Evolutionary conservation across 2,329 filamentous ascomycete species (phyloP), one percentile per base, ranked within the genome.

Genomic region (Fusarium vanettenii): DNA sequence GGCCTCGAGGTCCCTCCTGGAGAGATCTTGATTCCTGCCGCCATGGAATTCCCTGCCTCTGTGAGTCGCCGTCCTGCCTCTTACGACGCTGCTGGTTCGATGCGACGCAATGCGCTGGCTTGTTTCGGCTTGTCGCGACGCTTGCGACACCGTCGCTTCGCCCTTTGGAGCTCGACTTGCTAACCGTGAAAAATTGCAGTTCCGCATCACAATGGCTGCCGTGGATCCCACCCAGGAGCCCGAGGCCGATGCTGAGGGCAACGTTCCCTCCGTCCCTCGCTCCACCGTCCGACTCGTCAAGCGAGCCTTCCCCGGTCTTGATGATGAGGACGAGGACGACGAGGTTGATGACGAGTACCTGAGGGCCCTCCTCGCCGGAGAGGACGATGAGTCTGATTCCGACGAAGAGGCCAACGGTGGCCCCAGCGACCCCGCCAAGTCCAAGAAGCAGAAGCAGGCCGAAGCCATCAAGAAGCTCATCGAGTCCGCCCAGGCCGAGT

Each of bases 201-300:
- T 98, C 87, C 95, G 95, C 83, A 95, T 99, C 82, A 98, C 95
- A 80, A 99, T 99, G 97, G 97, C 97, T 80, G 97, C 97, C 76
- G 93, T 99, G 83, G 96, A 99, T 83, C 97, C 97, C 68, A 95
- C 91, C 80, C 94, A 94, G 79, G 88, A 91, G 78, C 89, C 92
- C 39, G 89, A 94, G 83, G 88, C 88, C 69, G 91, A 92, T 77
- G 88, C 88, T 67, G 89, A 89, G 62, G 89, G 88, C 79, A 91
- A 92, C 80, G 84, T 90, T 70, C 90, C 90, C 79, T 84, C 86
- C 67, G 85, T 91, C 72, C 90, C 92, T 79, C 93, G 95, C 79
- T 93, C 97, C 64, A 99, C 97, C 61, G 88, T 99, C 80, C 98
- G 97, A 87, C 89, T 99, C 78, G 89, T 98, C 82, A 96, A 96